Conservation (phyloP, 106 monocot species). For the Dendrobium officinale region DNA sequence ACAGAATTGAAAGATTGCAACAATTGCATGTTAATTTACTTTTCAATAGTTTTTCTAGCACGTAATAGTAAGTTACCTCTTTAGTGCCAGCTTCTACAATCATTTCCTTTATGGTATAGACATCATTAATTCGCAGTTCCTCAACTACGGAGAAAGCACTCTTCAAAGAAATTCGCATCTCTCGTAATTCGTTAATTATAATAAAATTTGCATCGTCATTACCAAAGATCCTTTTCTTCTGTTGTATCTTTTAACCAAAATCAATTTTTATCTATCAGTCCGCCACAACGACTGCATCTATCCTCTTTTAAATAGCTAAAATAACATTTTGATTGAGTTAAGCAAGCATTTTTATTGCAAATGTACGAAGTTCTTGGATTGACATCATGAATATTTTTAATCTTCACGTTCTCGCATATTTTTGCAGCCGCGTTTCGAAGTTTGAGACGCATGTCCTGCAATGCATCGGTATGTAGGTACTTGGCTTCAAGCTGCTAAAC, state of each 20-base stretch:
- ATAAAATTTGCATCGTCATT: not conserved
- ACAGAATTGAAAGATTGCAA: no score
- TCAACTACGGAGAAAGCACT: not conserved
- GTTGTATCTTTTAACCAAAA: not conserved
- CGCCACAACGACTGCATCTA: conserved; percentile 3
- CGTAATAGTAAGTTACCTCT: not conserved
- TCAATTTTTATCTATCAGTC: not conserved
- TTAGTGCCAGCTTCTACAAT: not conserved
- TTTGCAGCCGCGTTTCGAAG: not conserved
- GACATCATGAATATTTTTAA: conserved; percentile 2
- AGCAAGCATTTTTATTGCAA: not conserved
- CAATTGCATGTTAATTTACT: no score
- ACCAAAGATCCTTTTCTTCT: conserved; percentile 19
- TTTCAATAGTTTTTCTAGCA: not conserved
- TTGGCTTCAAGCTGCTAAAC: not conserved
- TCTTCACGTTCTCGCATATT: not conserved
- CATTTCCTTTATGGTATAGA: conserved; percentile 1
- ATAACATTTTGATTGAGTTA: not conserved
- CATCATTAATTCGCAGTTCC: conserved; percentile 3
- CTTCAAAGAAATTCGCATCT: not conserved
- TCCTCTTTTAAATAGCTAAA: not conserved
- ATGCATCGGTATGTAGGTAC: conserved; percentile 1
- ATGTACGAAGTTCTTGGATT: not conserved
- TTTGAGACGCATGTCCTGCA: conserved; percentile 14
- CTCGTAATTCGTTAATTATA: conserved; percentile 20